These are phyloP conservation scores for Diplodia seriata DNA, from an alignment of 2,329 filamentous ascomycete species.

Conservation along the genomic window DNA sequence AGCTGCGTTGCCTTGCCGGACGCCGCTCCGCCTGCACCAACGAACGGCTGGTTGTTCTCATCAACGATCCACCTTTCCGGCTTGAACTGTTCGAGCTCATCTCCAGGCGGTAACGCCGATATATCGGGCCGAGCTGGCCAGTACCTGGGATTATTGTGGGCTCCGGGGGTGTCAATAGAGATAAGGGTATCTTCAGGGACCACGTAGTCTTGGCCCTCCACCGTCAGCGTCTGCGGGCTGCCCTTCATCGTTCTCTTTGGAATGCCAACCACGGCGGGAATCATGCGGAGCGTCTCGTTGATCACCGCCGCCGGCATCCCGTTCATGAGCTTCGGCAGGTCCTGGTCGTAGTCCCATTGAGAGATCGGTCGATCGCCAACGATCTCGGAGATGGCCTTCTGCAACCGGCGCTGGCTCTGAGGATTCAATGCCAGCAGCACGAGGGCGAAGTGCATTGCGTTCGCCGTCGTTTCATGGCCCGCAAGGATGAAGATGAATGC, in stretches of 20 bases:
- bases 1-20: slow-evolving; percentile 63
- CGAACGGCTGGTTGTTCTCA: slow-evolving; percentile 38
- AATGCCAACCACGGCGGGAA: slow-evolving; percentile 74
- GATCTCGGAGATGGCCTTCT: slow-evolving; percentile 72
- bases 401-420: slow-evolving; percentile 68
- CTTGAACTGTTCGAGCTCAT: slow-evolving; percentile 71
- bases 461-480: slow-evolving; percentile 82
- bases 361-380: slow-evolving; percentile 64
- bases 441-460: slow-evolving; percentile 74
- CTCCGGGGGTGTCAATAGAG: slow-evolving; percentile 56
- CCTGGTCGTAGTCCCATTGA: slow-evolving; percentile 74
- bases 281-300: slow-evolving; percentile 77
- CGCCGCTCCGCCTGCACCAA: slow-evolving; percentile 52
- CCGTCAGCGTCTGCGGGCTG: slow-evolving; percentile 61
- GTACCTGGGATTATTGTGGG: slow-evolving; percentile 72
- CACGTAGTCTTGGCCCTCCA: slow-evolving; percentile 64
- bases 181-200: slow-evolving; percentile 66
- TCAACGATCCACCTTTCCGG: slow-evolving; percentile 74
- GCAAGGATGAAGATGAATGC: slow-evolving; percentile 70
- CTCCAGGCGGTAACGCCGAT: slow-evolving; percentile 33
- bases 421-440: slow-evolving; percentile 72
- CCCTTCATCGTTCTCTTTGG: slow-evolving; percentile 66
- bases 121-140: slow-evolving; percentile 64
- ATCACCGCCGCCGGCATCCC: slow-evolving; percentile 76
- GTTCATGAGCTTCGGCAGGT: slow-evolving; percentile 69